Base-by-base conservation (phyloP, 2,329 filamentous ascomycete genomes). In the Sarocladiaceae sp. region DNA sequence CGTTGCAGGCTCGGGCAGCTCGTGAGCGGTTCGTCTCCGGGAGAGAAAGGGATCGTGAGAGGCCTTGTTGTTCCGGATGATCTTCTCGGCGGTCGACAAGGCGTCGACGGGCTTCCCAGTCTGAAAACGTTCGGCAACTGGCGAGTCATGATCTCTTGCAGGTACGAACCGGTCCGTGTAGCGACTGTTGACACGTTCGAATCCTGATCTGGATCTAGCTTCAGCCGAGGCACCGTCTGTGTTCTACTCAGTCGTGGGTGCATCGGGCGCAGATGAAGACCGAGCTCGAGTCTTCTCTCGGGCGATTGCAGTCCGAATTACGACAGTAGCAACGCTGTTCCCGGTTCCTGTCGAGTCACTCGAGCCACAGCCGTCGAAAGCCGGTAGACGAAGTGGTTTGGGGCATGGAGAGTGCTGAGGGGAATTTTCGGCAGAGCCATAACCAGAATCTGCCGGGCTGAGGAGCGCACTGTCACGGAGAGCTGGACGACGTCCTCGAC, bases 91-190 rank as follows among this genome's bases (percentile, higher is more conserved):
- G 2, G 58, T 47, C 0, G 70, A 69, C 32, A 78, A 57, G 20
- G 68, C 59, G 15, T 66, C 55, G 2, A 63, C 51, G 10, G 60
- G 54, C 54, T 71, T 75, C 20, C 62, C 68, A 10, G 68, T 68
- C 39, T 63, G 66, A 48, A 72, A 74, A 41, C 65, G 69, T 43
- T 78, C 69, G 2, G 60, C 56, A 2, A 59, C 55, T 1, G 67
- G 56, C 15, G 61, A 57, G 1, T 49, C 47, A 12, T 53, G 48
- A 27, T 68, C 60, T 47, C 72, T 62, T 7, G 57, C 57, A 11
- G 75, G 70, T 4, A 80, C 62, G 50, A 77, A 80, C 37, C 76
- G 70, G 50, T 80, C 74, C 10, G 46, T 43, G 15, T 50, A 48
- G 18, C 43, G 43, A 24, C 42, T 33, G 34, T 19, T 18, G 23